Evolutionary conservation across 768 basidiomycete species (phyloP).

Genomic region (Lactarius sanguifluus): DNA sequence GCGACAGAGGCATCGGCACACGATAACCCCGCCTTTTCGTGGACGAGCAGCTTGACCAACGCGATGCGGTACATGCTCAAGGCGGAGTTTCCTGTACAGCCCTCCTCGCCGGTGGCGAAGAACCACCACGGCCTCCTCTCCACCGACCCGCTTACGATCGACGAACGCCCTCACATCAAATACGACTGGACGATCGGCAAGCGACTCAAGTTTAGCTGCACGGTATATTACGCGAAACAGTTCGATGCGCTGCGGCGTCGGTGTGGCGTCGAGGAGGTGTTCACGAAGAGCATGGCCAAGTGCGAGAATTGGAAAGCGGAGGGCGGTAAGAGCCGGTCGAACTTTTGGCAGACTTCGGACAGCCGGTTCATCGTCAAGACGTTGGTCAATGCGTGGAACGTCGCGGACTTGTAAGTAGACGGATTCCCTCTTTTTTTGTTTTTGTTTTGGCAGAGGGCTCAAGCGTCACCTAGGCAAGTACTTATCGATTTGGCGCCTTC

Average conservation of each 20-base stretch:
- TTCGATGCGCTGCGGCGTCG: constrained; percentile 65
- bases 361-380: constrained; percentile 83
- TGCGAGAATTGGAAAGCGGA: constrained; percentile 71
- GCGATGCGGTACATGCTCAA: constrained; percentile 62
- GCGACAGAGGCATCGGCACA: constrained; percentile 9
- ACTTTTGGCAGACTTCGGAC: constrained; percentile 82
- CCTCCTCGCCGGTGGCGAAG: constrained; percentile 39
- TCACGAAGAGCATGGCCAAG: constrained; percentile 57
- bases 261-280: constrained; percentile 62
- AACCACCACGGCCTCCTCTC: constrained; percentile 52
- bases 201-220: constrained; percentile 73
- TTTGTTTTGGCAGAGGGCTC: background rate
- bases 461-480: constrained; percentile 54
- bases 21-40: constrained; percentile 38
- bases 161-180: constrained; percentile 79
- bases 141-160: constrained; percentile 44
- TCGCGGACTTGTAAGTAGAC: constrained; percentile 68
- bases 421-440: background rate
- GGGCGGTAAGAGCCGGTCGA: constrained; percentile 77
- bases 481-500: constrained; percentile 73
- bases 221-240: constrained; percentile 78
- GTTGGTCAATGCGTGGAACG: constrained; percentile 83
- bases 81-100: constrained; percentile 37
- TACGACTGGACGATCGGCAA: constrained; percentile 80
- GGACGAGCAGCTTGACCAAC: constrained; percentile 54